phyloP scores from a whole-genome alignment of 257 asterid species.

The Solanum medicagineum region DNA sequence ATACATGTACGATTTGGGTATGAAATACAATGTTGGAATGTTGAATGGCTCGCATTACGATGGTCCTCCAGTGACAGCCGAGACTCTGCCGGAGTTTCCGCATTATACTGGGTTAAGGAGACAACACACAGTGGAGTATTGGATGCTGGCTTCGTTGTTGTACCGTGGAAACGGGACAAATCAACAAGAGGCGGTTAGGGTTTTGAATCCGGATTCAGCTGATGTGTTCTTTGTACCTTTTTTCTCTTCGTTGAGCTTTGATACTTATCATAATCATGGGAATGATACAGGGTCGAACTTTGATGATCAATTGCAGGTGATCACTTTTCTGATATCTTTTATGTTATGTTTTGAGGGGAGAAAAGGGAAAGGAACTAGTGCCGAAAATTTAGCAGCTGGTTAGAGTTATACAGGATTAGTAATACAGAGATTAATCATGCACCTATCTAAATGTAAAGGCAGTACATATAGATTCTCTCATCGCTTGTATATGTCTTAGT shows the following conservation, averaged over 20 bases:
- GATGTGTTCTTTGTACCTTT: slow-evolving; percentile 81
- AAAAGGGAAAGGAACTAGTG: not conserved
- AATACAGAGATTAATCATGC: not conserved
- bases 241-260: slow-evolving; percentile 74
- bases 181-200: slow-evolving; percentile 55
- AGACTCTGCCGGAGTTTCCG: slow-evolving; percentile 31
- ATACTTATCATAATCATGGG: slow-evolving; percentile 42
- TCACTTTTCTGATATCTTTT: not conserved
- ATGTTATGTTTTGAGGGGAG: not conserved
- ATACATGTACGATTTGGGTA: slow-evolving; percentile 37
- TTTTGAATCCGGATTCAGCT: slow-evolving; percentile 58
- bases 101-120: slow-evolving; percentile 18
- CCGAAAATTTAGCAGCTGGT: not conserved
- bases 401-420: not conserved
- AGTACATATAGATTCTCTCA: too few species aligned
- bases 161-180: not conserved
- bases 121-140: slow-evolving; percentile 48
- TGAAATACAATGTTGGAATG: slow-evolving; percentile 35
- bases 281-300: slow-evolving; percentile 33
- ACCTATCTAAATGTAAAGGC: too few species aligned
- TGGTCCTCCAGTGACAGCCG: slow-evolving; percentile 17
- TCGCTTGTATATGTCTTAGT: too few species aligned
- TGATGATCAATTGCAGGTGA: slow-evolving; percentile 81
- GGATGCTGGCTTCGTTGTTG: slow-evolving; percentile 46
- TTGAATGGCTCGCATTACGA: not conserved